phyloP scores from a whole-genome alignment of 2,329 filamentous ascomycete species.

The Aplosporella prunicola region DNA sequence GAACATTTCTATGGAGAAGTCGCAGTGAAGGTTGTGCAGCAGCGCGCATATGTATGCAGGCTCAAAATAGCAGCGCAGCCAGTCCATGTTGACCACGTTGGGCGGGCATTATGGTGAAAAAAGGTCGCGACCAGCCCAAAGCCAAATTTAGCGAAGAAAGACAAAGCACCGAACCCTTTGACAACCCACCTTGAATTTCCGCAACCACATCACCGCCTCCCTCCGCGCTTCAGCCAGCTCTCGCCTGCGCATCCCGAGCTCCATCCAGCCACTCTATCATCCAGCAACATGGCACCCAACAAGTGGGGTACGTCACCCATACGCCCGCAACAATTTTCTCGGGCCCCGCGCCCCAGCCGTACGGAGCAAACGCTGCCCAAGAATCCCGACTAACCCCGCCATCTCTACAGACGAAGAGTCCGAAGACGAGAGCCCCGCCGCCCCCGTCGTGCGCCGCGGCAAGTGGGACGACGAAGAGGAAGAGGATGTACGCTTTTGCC shows the following conservation, averaged over 20 bases:
- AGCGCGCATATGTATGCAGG: too few relatives aligned
- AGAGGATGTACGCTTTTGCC: constrained; percentile 56
- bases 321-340: constrained; percentile 14
- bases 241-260: neutral
- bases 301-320: constrained; percentile 32
- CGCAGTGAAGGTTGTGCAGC: too few relatives aligned
- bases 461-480: constrained; percentile 93
- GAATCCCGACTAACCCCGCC: constrained; percentile 13
- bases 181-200: constrained; percentile 9
- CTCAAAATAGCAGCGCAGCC: too few relatives aligned
- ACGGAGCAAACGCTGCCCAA: neutral
- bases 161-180: constrained; percentile 6
- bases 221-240: neutral
- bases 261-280: too few relatives aligned
- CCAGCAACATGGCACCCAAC: constrained; percentile 28
- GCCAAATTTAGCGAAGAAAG: constrained; percentile 10
- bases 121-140: too few relatives aligned
- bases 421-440: constrained; percentile 41
- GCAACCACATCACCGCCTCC: constrained; percentile 3
- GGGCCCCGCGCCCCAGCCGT: neutral
- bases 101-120: too few relatives aligned
- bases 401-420: constrained; percentile 34
- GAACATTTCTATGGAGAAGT: too few relatives aligned
- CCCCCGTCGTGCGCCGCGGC: constrained; percentile 41
- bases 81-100: too few relatives aligned